Conservation (phyloP, 768 basidiomycete species). For the Dacryopinax spathularia region DNA sequence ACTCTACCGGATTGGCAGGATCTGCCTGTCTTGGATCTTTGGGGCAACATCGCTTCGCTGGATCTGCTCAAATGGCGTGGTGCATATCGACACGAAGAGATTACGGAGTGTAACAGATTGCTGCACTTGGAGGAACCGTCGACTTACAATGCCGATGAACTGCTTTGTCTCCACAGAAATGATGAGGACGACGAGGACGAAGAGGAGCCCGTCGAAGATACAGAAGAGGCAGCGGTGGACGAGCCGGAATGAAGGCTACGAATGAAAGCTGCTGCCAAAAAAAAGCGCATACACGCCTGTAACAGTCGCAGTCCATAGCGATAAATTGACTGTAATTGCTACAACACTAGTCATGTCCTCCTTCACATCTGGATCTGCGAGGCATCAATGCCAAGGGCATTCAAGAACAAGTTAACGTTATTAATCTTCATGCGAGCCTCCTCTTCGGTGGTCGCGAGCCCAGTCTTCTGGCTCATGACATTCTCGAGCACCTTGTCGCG, state of each 20-base stretch:
- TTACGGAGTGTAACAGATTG: not conserved
- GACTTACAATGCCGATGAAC: not conserved
- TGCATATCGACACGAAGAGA: not conserved
- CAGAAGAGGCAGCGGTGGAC: not conserved
- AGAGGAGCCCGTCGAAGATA: not conserved
- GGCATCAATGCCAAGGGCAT: constrained; percentile 22
- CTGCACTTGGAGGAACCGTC: not conserved
- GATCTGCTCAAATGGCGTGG: constrained; percentile 23
- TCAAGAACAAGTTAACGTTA: constrained; percentile 69
- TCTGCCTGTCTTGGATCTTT: constrained; percentile 59
- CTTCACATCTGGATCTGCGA: constrained; percentile 12
- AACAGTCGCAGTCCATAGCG: no score
- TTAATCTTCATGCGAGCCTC: constrained; percentile 65
- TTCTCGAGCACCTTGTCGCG: constrained; percentile 91
- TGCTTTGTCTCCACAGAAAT: not conserved
- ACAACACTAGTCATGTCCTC: not conserved
- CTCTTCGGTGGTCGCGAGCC: constrained; percentile 57
- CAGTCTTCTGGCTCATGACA: constrained; percentile 63
- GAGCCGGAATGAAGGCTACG: not conserved
- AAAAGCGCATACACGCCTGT: no score
- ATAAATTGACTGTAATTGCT: constrained; percentile 1
- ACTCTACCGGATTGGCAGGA: constrained; percentile 37
- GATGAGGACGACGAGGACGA: not conserved
- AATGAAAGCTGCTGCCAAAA: no score
- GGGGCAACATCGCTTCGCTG: constrained; percentile 33